These are phyloP conservation scores for Anthoceros angustus DNA, from an alignment of 225 moss, liverwort and hornwort genomes.

Conservation along the genomic window DNA sequence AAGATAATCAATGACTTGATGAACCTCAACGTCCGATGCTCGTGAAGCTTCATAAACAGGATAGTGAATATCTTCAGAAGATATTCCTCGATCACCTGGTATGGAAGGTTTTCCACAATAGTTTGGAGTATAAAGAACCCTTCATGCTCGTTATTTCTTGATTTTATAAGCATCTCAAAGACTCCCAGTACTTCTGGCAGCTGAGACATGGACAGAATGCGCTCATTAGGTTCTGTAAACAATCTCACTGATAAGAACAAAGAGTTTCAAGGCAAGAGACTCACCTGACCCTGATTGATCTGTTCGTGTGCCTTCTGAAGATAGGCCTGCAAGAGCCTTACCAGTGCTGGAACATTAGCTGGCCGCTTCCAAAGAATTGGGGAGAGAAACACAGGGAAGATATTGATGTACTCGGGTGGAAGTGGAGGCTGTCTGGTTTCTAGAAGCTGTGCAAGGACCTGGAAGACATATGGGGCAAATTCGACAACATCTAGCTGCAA, in stretches of 20 bases:
- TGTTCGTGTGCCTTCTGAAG: slow-evolving; percentile 80
- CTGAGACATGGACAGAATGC: slow-evolving; percentile 10
- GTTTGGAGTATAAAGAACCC: slow-evolving; percentile 93
- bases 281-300: slow-evolving; percentile 43
- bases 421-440: slow-evolving; percentile 71
- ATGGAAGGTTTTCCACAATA: slow-evolving; percentile 83
- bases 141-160: slow-evolving; percentile 82
- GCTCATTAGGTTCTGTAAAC: background rate
- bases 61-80: slow-evolving; percentile 70
- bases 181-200: slow-evolving; percentile 68
- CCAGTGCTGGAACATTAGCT: slow-evolving; percentile 93
- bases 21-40: slow-evolving; percentile 69
- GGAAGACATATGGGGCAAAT: slow-evolving; percentile 89
- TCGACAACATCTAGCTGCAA: slow-evolving; percentile 75
- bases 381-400: slow-evolving; percentile 61
- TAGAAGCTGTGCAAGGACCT: slow-evolving; percentile 81
- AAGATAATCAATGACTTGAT: slow-evolving; percentile 81
- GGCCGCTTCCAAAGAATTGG: slow-evolving; percentile 66
- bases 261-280: too few relatives aligned
- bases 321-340: slow-evolving; percentile 89
- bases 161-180: slow-evolving; percentile 71
- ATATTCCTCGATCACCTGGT: slow-evolving; percentile 53
- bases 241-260: background rate
- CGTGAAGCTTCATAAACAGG: slow-evolving; percentile 62
- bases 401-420: slow-evolving; percentile 36